Evolutionary conservation across 305 asterid genomes (phyloP).

Genomic region (Fraxinus albicans): DNA sequence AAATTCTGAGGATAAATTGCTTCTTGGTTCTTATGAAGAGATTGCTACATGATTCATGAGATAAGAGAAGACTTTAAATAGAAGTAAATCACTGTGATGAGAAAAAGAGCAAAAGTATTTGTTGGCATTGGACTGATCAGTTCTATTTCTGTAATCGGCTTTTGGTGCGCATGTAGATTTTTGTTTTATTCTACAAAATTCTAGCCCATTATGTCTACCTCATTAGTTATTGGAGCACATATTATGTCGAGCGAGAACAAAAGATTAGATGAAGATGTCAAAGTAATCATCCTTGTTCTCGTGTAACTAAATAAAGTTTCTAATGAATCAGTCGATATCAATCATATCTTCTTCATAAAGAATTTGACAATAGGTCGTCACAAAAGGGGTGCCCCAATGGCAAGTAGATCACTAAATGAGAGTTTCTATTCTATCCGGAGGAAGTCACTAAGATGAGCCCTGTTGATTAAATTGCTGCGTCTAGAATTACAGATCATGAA

Average conservation of each 20-base stretch:
- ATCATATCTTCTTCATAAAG: background rate
- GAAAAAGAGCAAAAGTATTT: background rate
- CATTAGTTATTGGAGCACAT: background rate
- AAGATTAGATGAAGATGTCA: background rate
- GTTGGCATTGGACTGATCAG: background rate
- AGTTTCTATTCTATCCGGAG: background rate
- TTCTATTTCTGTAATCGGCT: background rate
- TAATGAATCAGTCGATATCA: background rate
- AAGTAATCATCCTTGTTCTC: background rate
- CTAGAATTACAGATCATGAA: background rate
- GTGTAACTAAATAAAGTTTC: background rate
- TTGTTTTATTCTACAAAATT: background rate
- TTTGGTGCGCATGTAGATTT: background rate
- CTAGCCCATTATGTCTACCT: background rate
- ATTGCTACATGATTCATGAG: background rate
- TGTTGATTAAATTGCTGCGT: background rate
- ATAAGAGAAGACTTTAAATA: background rate
- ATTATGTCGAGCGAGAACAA: background rate
- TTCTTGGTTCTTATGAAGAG: background rate
- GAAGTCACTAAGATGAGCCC: background rate
- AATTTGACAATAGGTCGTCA: background rate
- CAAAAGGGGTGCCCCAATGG: background rate
- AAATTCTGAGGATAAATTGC: background rate
- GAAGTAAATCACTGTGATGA: background rate
- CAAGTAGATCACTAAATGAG: background rate